Evolutionary conservation across 805 yeast species (phyloP).

Genomic region (Cyberlindnera xishuangbannaensis): DNA sequence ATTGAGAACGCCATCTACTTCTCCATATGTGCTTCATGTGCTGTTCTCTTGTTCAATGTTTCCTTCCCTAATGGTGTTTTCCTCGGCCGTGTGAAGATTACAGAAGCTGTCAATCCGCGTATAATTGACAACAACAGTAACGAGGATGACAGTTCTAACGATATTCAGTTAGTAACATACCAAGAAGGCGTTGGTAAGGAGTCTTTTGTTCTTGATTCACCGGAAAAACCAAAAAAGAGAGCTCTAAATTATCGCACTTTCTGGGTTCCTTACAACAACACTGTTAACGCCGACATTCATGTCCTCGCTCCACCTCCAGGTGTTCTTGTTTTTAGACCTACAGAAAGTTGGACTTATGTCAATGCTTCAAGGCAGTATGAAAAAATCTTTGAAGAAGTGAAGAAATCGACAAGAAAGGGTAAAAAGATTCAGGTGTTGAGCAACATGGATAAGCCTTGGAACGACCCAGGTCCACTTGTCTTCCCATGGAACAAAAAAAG

Average conservation of each 20-base stretch:
- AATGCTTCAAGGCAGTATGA: slow-evolving; percentile 75
- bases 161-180: slow-evolving; percentile 10
- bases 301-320: slow-evolving; percentile 86
- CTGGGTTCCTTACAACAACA: slow-evolving; percentile 62
- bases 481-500: slow-evolving; percentile 23
- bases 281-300: slow-evolving; percentile 48
- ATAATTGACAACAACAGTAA: slow-evolving; percentile 28
- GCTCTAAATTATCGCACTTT: slow-evolving; percentile 43
- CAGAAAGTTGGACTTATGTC: slow-evolving; percentile 77
- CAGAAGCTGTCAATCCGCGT: slow-evolving; percentile 63
- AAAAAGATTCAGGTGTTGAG: slow-evolving; percentile 29
- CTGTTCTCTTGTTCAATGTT: slow-evolving; percentile 62
- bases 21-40: slow-evolving; percentile 80
- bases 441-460: slow-evolving; percentile 73
- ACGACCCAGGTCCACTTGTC: slow-evolving; percentile 68
- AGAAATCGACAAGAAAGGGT: slow-evolving; percentile 56
- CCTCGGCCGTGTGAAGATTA: slow-evolving; percentile 70
- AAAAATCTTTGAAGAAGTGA: slow-evolving; percentile 59
- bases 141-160: slow-evolving; percentile 6
- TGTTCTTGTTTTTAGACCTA: slow-evolving; percentile 75
- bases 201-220: slow-evolving; percentile 12
- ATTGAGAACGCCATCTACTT: slow-evolving; percentile 90
- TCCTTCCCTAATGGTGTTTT: slow-evolving; percentile 80
- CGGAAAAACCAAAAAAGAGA: slow-evolving; percentile 5
- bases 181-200: slow-evolving; percentile 2